Conservation (phyloP, 75 land plant genomes). For the Azolla pinnata region DNA sequence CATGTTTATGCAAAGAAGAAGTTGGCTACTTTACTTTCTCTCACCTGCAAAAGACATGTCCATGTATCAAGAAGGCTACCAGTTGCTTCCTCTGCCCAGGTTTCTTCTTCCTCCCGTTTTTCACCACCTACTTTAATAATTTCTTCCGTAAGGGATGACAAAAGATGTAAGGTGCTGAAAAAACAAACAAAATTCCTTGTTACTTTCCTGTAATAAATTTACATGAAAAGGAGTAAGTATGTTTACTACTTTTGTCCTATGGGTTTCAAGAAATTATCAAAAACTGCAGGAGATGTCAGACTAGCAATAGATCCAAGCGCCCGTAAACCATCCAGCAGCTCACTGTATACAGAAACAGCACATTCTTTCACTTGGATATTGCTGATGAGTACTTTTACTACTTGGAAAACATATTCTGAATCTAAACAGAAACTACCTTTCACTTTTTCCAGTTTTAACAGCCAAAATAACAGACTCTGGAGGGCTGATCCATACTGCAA, state of each 20-base stretch:
- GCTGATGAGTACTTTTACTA: no score
- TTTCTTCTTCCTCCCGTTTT: conserved; percentile 49
- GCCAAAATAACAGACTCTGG: conserved; percentile 43
- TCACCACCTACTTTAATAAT: conserved; percentile 39
- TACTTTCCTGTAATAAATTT: no score
- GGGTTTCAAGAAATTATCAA: conserved; percentile 74
- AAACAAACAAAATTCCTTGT: not conserved
- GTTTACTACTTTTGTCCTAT: conserved; percentile 27
- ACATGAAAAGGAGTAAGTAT: not conserved
- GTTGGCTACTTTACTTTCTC: no score
- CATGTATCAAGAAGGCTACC: conserved; percentile 81
- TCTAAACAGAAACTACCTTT: conserved; percentile 40
- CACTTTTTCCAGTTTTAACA: conserved; percentile 63
- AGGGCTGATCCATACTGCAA: conserved; percentile 73
- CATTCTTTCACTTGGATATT: conserved; percentile 87
- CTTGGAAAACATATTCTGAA: no score
- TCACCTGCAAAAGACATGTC: conserved; percentile 70
- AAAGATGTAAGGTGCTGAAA: conserved; percentile 51
- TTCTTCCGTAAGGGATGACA: conserved; percentile 73
- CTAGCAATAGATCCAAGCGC: conserved; percentile 69
- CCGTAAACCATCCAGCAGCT: conserved; percentile 91
- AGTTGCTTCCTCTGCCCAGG: conserved; percentile 72
- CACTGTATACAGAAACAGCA: conserved; percentile 36
- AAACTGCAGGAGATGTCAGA: conserved; percentile 46
- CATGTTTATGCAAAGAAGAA: no score